phyloP scores from a whole-genome alignment of 106 monocot genomes.

The Dendrobium chrysotoxum region DNA sequence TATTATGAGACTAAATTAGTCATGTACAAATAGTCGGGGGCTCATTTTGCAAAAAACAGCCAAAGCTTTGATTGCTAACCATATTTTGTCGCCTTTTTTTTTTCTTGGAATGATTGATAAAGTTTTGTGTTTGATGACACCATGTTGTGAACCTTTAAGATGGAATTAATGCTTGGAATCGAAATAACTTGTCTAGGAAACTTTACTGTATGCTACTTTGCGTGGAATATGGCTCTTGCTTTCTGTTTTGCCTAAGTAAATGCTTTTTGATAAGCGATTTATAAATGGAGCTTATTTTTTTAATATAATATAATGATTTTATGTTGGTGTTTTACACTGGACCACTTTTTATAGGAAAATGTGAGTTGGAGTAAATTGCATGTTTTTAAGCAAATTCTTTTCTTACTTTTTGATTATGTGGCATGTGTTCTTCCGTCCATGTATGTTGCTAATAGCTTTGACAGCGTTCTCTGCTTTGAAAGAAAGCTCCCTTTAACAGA shows the following conservation, averaged over 20 bases:
- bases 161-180: not conserved
- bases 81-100: not conserved
- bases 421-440: not conserved
- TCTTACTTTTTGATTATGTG: not conserved
- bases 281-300: not conserved
- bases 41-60: not conserved
- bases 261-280: not conserved
- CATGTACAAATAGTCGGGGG: no score
- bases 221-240: not conserved
- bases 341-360: not conserved
- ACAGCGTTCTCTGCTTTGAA: not conserved
- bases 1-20: no score
- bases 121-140: not conserved
- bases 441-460: not conserved
- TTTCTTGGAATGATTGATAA: slow-evolving; percentile 1
- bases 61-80: not conserved
- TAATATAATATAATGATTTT: not conserved
- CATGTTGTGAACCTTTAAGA: not conserved
- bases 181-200: not conserved
- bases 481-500: not conserved
- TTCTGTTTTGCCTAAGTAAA: not conserved
- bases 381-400: not conserved
- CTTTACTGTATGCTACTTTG: not conserved
- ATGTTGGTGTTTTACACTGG: no score
- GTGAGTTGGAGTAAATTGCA: not conserved